Conservation (phyloP, 768 basidiomycete species). For the Rubroboletus satanas region DNA sequence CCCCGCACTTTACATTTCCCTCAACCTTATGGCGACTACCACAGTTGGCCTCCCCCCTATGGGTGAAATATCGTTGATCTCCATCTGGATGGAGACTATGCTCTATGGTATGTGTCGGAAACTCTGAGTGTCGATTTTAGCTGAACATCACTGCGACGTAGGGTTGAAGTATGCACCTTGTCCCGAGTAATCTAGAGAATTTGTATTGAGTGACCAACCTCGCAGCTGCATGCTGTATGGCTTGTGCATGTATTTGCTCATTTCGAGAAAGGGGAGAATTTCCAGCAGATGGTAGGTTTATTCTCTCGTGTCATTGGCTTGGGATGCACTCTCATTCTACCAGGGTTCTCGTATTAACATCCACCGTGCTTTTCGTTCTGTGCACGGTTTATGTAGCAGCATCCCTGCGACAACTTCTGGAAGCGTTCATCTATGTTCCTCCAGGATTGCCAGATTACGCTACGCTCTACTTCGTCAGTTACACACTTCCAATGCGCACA, state of each 20-base stretch:
- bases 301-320: background rate
- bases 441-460: slow-evolving; percentile 5
- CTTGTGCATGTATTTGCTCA: slow-evolving; percentile 14
- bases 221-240: slow-evolving; percentile 12
- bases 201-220: background rate
- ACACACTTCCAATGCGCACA: slow-evolving; percentile 13
- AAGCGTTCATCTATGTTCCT: slow-evolving; percentile 14
- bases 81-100: slow-evolving; percentile 17
- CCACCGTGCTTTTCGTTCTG: slow-evolving; percentile 12
- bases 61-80: slow-evolving; percentile 11
- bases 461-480: slow-evolving; percentile 7
- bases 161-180: slow-evolving; percentile 8
- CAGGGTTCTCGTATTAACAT: slow-evolving; percentile 13
- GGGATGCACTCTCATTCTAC: background rate
- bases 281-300: slow-evolving; percentile 4
- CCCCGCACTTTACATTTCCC: background rate
- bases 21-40: slow-evolving; percentile 3
- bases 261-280: background rate
- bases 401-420: slow-evolving; percentile 13
- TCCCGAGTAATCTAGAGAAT: background rate
- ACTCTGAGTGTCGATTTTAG: background rate
- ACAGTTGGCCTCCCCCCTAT: slow-evolving; percentile 3
- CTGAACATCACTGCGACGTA: background rate
- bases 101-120: slow-evolving; percentile 13
- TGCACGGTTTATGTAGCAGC: slow-evolving; percentile 10